A percentile compares a stretch with the other conserved stretches of the same genome.
Evolutionary conservation across 495 filamentous ascomycete species (phyloP).

Genomic region (Stereocaulon alpinum): DNA sequence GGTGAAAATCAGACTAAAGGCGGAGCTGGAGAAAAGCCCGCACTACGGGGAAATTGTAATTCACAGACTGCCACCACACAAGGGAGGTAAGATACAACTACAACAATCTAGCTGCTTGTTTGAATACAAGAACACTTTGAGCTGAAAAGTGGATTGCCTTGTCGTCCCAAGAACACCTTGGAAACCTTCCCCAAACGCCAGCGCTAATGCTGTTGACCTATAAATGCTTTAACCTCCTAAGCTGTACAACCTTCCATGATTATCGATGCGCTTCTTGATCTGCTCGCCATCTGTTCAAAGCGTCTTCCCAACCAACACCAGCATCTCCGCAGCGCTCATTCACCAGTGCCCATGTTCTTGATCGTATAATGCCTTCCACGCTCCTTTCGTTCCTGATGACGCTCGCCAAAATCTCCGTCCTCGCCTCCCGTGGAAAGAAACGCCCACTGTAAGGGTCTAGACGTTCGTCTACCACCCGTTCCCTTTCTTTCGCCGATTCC

Average conservation of each 20-base stretch:
- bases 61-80: too few relatives aligned
- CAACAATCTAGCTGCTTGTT: not conserved
- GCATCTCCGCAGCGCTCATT: constrained; percentile 60
- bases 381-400: constrained; percentile 73
- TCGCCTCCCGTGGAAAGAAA: constrained; percentile 71
- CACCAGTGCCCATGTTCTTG: constrained; percentile 75
- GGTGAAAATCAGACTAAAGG: too few relatives aligned
- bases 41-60: too few relatives aligned
- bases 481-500: constrained; percentile 58
- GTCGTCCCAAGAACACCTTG: too few relatives aligned
- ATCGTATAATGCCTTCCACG: constrained; percentile 79
- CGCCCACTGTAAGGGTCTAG: constrained; percentile 85
- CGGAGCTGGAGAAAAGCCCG: too few relatives aligned
- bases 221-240: not conserved
- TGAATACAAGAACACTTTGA: not conserved
- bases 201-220: constrained; percentile 4
- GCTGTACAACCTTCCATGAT: not conserved
- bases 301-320: constrained; percentile 50
- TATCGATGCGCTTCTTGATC: constrained; percentile 28
- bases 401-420: constrained; percentile 71
- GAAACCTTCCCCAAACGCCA: not conserved
- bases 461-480: constrained; percentile 75
- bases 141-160: not conserved
- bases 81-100: too few relatives aligned
- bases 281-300: constrained; percentile 51